Evolutionary conservation across 371 early-diverging fungal genomes (phyloP).

Genomic region (Chytridium lagenaria): DNA sequence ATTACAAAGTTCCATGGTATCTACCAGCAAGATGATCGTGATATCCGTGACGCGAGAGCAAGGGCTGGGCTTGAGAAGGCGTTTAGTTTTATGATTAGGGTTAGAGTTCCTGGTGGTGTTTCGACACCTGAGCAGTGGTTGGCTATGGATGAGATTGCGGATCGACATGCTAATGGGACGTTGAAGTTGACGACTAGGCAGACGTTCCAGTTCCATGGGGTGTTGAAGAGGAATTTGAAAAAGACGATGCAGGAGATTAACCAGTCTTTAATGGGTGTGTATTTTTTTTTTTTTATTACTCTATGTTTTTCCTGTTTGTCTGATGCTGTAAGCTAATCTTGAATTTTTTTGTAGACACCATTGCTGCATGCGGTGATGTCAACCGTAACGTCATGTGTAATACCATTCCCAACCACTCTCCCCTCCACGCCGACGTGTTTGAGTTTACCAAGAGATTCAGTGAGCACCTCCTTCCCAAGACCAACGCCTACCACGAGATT

Average conservation of each 20-base stretch:
- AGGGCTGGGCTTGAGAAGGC: conserved; percentile 88
- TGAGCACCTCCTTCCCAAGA: conserved; percentile 79
- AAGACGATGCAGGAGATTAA: conserved; percentile 88
- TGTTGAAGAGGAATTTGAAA: conserved; percentile 87
- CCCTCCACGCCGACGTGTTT: conserved; percentile 79
- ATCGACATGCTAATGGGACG: conserved; percentile 80
- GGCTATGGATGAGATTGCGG: conserved; percentile 87
- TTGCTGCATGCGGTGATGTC: conserved; percentile 97
- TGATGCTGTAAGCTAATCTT: not conserved
- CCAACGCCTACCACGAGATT: conserved; percentile 93
- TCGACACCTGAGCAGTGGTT: conserved; percentile 88
- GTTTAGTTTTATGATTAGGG: conserved; percentile 94
- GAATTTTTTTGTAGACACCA: conserved; percentile 62
- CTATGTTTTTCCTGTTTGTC: conserved; percentile 7
- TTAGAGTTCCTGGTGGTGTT: conserved; percentile 91
- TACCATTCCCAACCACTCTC: conserved; percentile 79
- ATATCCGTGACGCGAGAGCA: conserved; percentile 84
- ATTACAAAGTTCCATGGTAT: conserved; percentile 95
- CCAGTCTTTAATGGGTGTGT: conserved; percentile 69
- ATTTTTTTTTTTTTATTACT: not conserved
- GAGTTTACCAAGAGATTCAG: conserved; percentile 74
- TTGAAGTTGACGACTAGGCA: conserved; percentile 94
- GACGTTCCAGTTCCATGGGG: conserved; percentile 95
- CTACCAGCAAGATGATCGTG: conserved; percentile 95
- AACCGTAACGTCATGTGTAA: conserved; percentile 94